Evolutionary conservation across 805 yeast genomes (phyloP), one percentile per base, ranked within the genome.

Genomic region (Hanseniaspora lindneri): DNA sequence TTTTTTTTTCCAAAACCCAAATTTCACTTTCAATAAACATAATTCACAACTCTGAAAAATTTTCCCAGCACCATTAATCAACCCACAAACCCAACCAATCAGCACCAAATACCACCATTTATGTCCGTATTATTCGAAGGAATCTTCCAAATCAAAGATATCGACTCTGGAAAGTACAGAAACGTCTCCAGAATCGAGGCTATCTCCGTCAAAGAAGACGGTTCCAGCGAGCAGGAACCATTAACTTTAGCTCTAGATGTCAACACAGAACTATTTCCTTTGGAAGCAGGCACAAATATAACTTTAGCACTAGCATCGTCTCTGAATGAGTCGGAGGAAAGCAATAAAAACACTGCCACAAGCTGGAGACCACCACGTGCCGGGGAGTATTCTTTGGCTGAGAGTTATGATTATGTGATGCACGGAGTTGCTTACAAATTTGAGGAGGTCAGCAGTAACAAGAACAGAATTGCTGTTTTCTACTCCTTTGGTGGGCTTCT

Each of bases 341-440:
- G 74, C 30, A 56, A 63, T 61, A 53, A 68, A 52, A 71, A 69
- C 59, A 61, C 72, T 63, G 48, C 53, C 11, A 54, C 56, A 4
- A 66, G 69, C 20, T 68, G 72, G 72, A 68, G 71, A 60, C 70
- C 72, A 17, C 94, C 95, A 39, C 83, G 75, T 65, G 74, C 83
- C 11, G 83, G 80, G 51, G 95, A 87, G 56, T 76, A 81, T 60
- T 76, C 94, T 5, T 72, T 89, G 58, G 95, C 96, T 55, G 96
- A 89, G 63, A 97, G 92, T 61, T 89, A 87, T 69, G 97, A 89
- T 65, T 92, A 92, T 59, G 97, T 92, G 55, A 89, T 92, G 97
- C 79, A 88, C 63, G 98, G 98, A 48, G 87, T 95, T 6, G 94
- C 92, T 40, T 92, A 92, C 72, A 88, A 89, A 65, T 92, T 92